Evolutionary conservation across 805 yeast genomes (phyloP).

Genomic region (Blastobotrys attinorum): DNA sequence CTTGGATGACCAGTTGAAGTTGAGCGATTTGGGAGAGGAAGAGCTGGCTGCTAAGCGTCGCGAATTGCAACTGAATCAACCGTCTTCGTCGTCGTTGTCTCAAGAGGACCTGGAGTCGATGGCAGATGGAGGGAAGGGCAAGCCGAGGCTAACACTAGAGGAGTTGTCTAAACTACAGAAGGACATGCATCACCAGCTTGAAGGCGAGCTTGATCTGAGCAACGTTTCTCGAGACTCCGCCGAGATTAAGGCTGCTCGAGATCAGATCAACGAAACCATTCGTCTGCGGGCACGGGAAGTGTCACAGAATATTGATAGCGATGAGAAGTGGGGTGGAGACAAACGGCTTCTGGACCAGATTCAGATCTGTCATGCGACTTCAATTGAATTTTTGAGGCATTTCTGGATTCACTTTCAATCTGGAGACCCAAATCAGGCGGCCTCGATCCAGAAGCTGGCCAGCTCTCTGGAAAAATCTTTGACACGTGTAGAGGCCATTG

Average conservation of each 20-base stretch:
- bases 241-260: slow-evolving; percentile 9
- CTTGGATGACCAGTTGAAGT: too few relatives aligned
- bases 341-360: slow-evolving; percentile 41
- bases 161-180: neutral
- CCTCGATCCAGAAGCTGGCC: slow-evolving; percentile 38
- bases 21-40: neutral
- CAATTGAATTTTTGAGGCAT: slow-evolving; percentile 67
- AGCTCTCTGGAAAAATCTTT: slow-evolving; percentile 42
- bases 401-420: slow-evolving; percentile 43
- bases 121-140: slow-evolving; percentile 7
- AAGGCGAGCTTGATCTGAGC: slow-evolving; percentile 1
- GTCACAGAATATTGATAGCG: neutral
- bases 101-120: neutral
- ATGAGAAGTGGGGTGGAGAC: slow-evolving; percentile 12
- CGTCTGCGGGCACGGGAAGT: slow-evolving; percentile 15
- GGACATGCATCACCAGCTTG: neutral
- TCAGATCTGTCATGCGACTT: slow-evolving; percentile 58
- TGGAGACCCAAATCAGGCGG: slow-evolving; percentile 36
- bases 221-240: neutral
- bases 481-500: slow-evolving; percentile 35
- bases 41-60: too few relatives aligned
- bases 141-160: neutral
- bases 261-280: slow-evolving; percentile 10
- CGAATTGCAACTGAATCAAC: too few relatives aligned
- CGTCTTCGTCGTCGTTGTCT: too few relatives aligned